Conservation (phyloP, 352 stramenopile genomes). For the Globisporangium spinosum region DNA sequence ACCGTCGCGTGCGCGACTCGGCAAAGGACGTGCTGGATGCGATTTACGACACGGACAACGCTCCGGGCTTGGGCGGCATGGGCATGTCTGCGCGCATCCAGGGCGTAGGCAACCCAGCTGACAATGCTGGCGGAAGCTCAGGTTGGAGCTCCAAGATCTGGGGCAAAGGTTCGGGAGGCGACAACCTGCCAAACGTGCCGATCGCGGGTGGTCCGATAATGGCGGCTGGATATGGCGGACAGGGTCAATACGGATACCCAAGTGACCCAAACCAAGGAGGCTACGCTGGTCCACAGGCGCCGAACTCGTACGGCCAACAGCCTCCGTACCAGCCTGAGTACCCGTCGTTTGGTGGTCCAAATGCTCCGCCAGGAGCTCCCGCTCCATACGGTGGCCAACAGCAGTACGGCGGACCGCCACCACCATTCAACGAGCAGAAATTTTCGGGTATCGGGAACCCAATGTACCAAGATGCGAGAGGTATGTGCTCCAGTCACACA, state of each 20-base stretch:
- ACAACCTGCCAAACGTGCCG: slow-evolving; percentile 42
- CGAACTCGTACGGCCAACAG: slow-evolving; percentile 36
- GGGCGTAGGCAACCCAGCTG: slow-evolving; percentile 64
- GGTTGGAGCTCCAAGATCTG: slow-evolving; percentile 74
- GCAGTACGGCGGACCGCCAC: slow-evolving; percentile 41
- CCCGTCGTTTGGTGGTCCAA: slow-evolving; percentile 41
- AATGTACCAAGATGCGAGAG: slow-evolving; percentile 90
- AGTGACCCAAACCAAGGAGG: slow-evolving; percentile 41
- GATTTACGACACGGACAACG: slow-evolving; percentile 90
- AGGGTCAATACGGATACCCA: slow-evolving; percentile 45
- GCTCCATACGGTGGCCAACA: slow-evolving; percentile 28
- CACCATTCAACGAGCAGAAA: slow-evolving; percentile 66
- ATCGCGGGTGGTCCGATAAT: slow-evolving; percentile 52
- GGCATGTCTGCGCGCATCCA: slow-evolving; percentile 84
- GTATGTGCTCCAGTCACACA: slow-evolving; percentile 17
- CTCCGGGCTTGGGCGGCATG: slow-evolving; percentile 54
- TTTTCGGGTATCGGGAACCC: slow-evolving; percentile 94
- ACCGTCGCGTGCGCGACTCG: slow-evolving; percentile 87
- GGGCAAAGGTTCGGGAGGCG: slow-evolving; percentile 58
- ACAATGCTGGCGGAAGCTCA: slow-evolving; percentile 33
- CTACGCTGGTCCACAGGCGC: slow-evolving; percentile 37
- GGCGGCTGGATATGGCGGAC: slow-evolving; percentile 37
- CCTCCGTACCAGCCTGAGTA: slow-evolving; percentile 49
- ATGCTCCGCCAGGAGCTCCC: slow-evolving; percentile 21
- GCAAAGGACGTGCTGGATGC: slow-evolving; percentile 94